Evolutionary conservation across 345 rosid species (phyloP).

Genomic region (Syzygium aromaticum): DNA sequence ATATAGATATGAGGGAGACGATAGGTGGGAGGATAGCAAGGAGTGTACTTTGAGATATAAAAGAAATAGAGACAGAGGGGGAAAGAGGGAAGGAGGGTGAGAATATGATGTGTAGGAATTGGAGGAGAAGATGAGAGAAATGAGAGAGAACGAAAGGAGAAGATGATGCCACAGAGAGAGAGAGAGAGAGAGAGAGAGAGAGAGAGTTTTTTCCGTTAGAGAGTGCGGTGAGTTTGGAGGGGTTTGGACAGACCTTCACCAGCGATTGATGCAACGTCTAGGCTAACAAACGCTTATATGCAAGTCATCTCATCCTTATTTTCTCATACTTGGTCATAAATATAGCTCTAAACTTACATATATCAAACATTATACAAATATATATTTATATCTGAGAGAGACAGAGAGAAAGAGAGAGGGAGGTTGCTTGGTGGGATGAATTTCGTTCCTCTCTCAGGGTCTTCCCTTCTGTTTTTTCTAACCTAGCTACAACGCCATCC

Average conservation of each 20-base stretch:
- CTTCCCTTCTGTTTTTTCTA: slow-evolving; percentile 9
- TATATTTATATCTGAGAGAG: neutral
- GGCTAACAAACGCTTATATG: slow-evolving; percentile 5
- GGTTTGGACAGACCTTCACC: slow-evolving; percentile 15
- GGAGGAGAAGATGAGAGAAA: neutral
- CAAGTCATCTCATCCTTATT: neutral
- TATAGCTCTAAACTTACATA: neutral
- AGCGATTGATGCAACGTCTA: slow-evolving; percentile 15
- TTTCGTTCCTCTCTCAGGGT: slow-evolving; percentile 19
- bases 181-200: neutral
- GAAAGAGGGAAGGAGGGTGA: neutral
- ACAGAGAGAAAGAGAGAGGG: neutral
- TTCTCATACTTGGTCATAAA: neutral
- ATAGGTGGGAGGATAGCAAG: neutral
- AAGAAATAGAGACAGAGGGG: neutral
- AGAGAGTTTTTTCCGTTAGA: slow-evolving; percentile 3
- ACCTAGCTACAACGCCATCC: slow-evolving; percentile 3
- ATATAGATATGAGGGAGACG: neutral
- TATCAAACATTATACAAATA: neutral
- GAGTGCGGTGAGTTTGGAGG: slow-evolving; percentile 3
- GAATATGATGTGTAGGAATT: neutral
- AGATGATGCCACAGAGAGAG: neutral
- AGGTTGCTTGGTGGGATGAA: slow-evolving; percentile 21
- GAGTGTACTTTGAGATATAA: neutral
- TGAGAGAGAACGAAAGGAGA: neutral